Evolutionary conservation across 768 basidiomycete genomes (phyloP), one percentile per base, ranked within the genome.

Genomic region (Cubamyces sp.): DNA sequence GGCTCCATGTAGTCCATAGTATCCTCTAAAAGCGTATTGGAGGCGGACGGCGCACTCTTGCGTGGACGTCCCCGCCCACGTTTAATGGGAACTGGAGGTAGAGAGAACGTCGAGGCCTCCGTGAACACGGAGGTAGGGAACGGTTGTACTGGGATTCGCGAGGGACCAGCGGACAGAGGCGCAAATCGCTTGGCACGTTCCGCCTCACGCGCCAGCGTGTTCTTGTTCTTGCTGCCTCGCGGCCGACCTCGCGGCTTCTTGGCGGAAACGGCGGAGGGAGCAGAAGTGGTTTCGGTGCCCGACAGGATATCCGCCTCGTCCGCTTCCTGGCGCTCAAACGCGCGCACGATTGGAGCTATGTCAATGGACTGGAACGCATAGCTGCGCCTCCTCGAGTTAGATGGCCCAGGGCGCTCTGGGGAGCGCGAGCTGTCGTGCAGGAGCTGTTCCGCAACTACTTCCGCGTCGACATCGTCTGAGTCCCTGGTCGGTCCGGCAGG

Each of bases 181-280:
- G 40, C 19, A 5, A 55, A 16, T 3, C n/a, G 4, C n/a, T 28
- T 26, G 5, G n/a, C 30, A 1, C 54, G 28, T 25, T 30, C 37
- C 15, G 57, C 47, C 11, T 59, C 62, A 15, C 62, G 62, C 21
- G 37, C 46, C 26, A 59, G 41, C 16, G 62, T 59, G 5, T 25
- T 26, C 40, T 48, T 59, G 41, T 64, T 64, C 57, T 64, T 64
- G 53, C 62, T 58, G 26, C 62, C 62, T 3, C 30, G 54, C 14
- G 55, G 61, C 3, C 61, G 49, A 11, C 61, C 61, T 0, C 55
- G 61, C 15, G 41, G 41, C 14, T 43, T 50, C 37, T 45, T 52
- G 14, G 30, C 21, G 6, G 61, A 49, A 15, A 55, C 5, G 11
- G 21, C 7, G 14, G 54, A n/a, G 28, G 34, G 15, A 7, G 46